Evolutionary conservation across 1,284 basidiomycete genomes (phyloP).

Genomic region (Malassezia globosa): DNA sequence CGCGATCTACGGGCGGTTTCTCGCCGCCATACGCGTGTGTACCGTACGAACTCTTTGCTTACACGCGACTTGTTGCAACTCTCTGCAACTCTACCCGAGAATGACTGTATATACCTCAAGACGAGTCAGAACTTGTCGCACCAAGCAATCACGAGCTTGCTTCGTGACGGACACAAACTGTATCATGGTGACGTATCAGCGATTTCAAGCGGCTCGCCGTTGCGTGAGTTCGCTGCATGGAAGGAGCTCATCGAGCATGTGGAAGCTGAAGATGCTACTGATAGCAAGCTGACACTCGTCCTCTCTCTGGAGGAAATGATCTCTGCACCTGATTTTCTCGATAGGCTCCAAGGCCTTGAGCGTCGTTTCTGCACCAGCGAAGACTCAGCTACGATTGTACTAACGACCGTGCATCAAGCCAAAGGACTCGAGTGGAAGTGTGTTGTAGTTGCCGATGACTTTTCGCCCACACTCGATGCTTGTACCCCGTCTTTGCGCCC

Average conservation of each 20-base stretch:
- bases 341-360: constrained; percentile 23
- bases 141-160: constrained; percentile 23
- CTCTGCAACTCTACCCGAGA: constrained; percentile 18
- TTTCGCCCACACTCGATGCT: constrained; percentile 22
- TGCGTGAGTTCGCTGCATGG: constrained; percentile 36
- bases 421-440: constrained; percentile 41
- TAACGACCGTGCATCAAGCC: constrained; percentile 38
- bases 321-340: constrained; percentile 26
- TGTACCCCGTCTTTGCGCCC: background rate
- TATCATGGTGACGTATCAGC: constrained; percentile 24
- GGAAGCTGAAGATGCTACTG: constrained; percentile 33
- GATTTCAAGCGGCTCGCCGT: constrained; percentile 23
- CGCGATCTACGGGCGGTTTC: background rate
- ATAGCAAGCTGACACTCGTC: constrained; percentile 31
- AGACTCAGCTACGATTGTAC: constrained; percentile 22
- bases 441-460: constrained; percentile 34
- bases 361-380: constrained; percentile 23
- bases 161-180: constrained; percentile 33
- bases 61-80: constrained; percentile 29
- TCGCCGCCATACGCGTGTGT: constrained; percentile 30
- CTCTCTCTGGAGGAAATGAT: constrained; percentile 24
- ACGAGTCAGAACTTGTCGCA: constrained; percentile 29
- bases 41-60: constrained; percentile 32
- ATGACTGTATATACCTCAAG: constrained; percentile 30
- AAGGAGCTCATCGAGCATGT: constrained; percentile 37